Conservation (phyloP, 75 land plant species). For the Ceratopteris richardii region DNA sequence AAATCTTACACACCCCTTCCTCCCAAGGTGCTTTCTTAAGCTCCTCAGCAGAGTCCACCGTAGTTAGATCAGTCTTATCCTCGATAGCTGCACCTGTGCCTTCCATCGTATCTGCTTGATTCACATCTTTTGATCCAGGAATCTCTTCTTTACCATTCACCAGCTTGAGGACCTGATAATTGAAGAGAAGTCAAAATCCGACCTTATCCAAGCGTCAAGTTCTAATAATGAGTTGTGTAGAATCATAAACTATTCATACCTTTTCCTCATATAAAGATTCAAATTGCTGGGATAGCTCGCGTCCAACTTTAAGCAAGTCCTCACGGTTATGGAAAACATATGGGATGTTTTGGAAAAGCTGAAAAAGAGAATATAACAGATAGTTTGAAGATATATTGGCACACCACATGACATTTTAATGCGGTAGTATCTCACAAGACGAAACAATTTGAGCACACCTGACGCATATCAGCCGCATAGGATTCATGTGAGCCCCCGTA, state of each 20-base stretch:
- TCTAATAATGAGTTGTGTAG: too few relatives aligned
- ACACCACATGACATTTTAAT: too few relatives aligned
- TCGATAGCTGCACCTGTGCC: neutral
- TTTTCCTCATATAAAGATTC: constrained; percentile 66
- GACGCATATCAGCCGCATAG: constrained; percentile 82
- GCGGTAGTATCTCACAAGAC: too few relatives aligned
- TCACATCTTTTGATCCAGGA: neutral
- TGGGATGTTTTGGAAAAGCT: constrained; percentile 42
- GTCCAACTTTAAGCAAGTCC: constrained; percentile 50
- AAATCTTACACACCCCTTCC: constrained; percentile 87
- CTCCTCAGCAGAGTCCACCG: constrained; percentile 19
- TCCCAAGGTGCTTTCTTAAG: constrained; percentile 94
- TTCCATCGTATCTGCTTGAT: neutral
- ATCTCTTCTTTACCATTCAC: constrained; percentile 8
- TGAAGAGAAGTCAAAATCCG: neutral
- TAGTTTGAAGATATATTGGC: neutral
- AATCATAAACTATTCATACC: too few relatives aligned
- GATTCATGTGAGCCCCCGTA: constrained; percentile 83
- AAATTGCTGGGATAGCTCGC: constrained; percentile 57
- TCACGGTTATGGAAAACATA: constrained; percentile 38
- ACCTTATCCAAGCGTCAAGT: neutral
- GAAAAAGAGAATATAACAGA: neutral
- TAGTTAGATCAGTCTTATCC: constrained; percentile 1
- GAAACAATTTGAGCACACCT: constrained; percentile 34
- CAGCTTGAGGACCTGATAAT: constrained; percentile 16